These are phyloP conservation scores for Botryotinia globosa DNA, from an alignment of 2,329 filamentous ascomycete species.

Conservation along the genomic window DNA sequence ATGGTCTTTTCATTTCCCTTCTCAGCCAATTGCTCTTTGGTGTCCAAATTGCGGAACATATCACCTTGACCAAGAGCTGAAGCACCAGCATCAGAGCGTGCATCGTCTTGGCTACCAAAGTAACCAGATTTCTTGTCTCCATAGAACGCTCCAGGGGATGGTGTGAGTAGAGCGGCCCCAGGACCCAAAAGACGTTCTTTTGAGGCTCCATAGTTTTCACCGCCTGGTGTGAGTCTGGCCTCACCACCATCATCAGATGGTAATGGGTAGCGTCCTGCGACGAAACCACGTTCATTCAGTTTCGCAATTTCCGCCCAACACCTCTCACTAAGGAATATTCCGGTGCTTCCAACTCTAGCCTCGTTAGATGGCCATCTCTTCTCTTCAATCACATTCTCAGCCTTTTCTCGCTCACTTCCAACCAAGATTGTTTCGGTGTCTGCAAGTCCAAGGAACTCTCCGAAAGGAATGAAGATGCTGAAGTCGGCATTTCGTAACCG, in stretches of 20 bases:
- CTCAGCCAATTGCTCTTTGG: constrained; percentile 89
- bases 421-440: constrained; percentile 83
- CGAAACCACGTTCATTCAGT: constrained; percentile 60
- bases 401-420: constrained; percentile 88
- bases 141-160: constrained; percentile 58
- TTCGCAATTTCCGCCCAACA: constrained; percentile 92
- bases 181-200: constrained; percentile 57
- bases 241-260: constrained; percentile 62
- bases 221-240: constrained; percentile 55
- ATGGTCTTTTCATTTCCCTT: constrained; percentile 89
- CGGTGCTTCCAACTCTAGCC: constrained; percentile 84
- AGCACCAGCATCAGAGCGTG: constrained; percentile 84
- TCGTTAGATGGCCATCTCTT: constrained; percentile 92
- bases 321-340: constrained; percentile 90
- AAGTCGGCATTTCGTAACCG: constrained; percentile 90
- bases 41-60: constrained; percentile 97
- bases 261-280: constrained; percentile 51
- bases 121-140: constrained; percentile 77
- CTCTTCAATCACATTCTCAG: constrained; percentile 85
- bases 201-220: constrained; percentile 59
- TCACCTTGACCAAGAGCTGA: constrained; percentile 91
- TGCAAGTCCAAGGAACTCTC: constrained; percentile 86
- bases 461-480: constrained; percentile 91
- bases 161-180: constrained; percentile 48
- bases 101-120: constrained; percentile 72